Base-by-base conservation (phyloP, 2,329 filamentous ascomycete species). In the Nemania diffusa region DNA sequence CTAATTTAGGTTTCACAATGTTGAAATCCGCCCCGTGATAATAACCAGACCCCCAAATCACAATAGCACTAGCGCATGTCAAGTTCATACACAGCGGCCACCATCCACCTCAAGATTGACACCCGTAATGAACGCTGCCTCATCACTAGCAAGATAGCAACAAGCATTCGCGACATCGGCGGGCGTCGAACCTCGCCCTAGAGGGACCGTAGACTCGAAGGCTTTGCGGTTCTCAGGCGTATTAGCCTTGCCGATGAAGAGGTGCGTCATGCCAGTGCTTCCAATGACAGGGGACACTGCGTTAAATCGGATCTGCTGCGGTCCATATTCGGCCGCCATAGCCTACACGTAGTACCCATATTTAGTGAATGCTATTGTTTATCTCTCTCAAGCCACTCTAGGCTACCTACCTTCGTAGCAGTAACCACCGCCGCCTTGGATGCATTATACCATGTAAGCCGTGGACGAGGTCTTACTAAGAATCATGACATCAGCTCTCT, bases 271-370 rank as follows among this genome's bases (percentile, higher is more conserved):
- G 2, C 87, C 89, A 0, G 91, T 93, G 17, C 84, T 87, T 1
- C 87, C 89, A 0, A 92, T 82, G 0, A 92, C 84, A 0, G 91
- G 91, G 53, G 89, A 91, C 15, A 94, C 87, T 1, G 87, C 85
- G 69, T 93, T 93, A 73, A 94, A 90, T 0, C 91, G 86, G 70
- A 94, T 92, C 71, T 92, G 85, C 62, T 91, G 85, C 0, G 87
- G 85, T 0, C 89, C 92, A 72, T 91, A 94, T 77, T 94, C 91
- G 1, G 91, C 88, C 0, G 91, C 92, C 71, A 94, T 78, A 1
- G 79, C 75, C 77, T 77, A 15, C 1, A 53, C 13, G 17, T 13
- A 58, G 27, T n/a, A 27, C 1, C n/a, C 5, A 37, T 27, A 3
- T 27, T 64, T 27, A 68, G 24, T 11, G 9, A 42, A 27, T 22